A percentile compares a stretch with the other conserved stretches of the same genome.
These are phyloP conservation scores for Colletotrichum limetticola DNA, from an alignment of 2,329 filamentous ascomycete genomes.

Conservation along the genomic window DNA sequence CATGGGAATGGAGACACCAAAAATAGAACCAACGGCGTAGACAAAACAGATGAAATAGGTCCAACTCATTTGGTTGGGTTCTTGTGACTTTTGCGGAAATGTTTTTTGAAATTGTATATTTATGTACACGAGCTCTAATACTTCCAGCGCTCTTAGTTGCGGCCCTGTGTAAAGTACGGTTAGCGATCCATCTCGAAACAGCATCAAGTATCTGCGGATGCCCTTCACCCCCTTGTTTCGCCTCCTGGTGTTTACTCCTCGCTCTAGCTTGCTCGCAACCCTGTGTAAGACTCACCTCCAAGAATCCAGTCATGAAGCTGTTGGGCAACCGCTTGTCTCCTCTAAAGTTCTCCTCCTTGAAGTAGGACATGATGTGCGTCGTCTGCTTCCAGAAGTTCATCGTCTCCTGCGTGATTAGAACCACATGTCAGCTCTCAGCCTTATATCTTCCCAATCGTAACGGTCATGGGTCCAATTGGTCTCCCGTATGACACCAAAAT, in stretches of 20 bases:
- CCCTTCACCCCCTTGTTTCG: not conserved
- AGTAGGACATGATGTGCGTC: slow-evolving; percentile 96
- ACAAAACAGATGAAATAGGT: slow-evolving; percentile 15
- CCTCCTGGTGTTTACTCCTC: not conserved
- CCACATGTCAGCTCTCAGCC: not conserved
- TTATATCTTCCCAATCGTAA: not conserved
- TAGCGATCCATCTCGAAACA: not conserved
- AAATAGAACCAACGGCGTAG: slow-evolving; percentile 9
- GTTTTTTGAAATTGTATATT: slow-evolving; percentile 19
- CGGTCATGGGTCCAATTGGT: not conserved
- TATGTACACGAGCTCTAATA: slow-evolving; percentile 32
- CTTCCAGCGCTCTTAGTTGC: slow-evolving; percentile 36
- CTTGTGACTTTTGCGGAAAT: slow-evolving; percentile 1
- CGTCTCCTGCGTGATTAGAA: slow-evolving; percentile 75
- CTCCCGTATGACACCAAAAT: not conserved
- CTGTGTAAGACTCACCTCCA: slow-evolving; percentile 75
- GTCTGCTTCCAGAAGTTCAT: slow-evolving; percentile 99
- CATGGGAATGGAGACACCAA: slow-evolving; percentile 3
- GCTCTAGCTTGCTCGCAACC: not conserved
- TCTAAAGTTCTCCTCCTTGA: slow-evolving; percentile 84
- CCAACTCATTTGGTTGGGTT: slow-evolving; percentile 4
- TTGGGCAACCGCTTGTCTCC: slow-evolving; percentile 82
- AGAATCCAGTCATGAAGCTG: slow-evolving; percentile 93
- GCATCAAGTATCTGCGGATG: not conserved
- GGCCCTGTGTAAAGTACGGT: slow-evolving; percentile 27